phyloP scores from a whole-genome alignment of 805 yeast species.

The Zygoascus tannicola region DNA sequence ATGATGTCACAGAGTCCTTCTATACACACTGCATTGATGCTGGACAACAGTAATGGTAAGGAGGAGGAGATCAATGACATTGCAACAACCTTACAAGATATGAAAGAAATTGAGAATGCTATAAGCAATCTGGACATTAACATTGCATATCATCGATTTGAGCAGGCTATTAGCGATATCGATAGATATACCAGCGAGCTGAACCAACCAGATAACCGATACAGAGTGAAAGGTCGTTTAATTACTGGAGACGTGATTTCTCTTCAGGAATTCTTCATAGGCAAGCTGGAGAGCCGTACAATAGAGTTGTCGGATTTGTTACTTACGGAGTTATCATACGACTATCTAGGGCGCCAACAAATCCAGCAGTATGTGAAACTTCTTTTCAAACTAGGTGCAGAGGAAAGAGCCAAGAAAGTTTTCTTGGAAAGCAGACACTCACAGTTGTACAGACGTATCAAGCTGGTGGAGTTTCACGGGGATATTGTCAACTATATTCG shows the following conservation, averaged over 20 bases:
- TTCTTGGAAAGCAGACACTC: constrained; percentile 41
- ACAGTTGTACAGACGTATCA: constrained; percentile 39
- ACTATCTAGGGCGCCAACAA: constrained; percentile 23
- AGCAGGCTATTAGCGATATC: constrained; percentile 32
- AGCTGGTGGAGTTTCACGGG: constrained; percentile 46
- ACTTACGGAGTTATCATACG: constrained; percentile 28
- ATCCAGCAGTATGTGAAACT: constrained; percentile 24
- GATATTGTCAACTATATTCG: constrained; percentile 45
- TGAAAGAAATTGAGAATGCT: constrained; percentile 48
- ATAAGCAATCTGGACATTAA: constrained; percentile 63
- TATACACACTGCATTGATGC: neutral
- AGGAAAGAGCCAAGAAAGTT: constrained; percentile 40
- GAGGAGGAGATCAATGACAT: constrained; percentile 2
- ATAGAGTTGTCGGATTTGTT: constrained; percentile 26
- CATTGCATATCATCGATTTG: constrained; percentile 51
- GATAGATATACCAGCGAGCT: neutral
- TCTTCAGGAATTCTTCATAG: constrained; percentile 2
- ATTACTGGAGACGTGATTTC: neutral
- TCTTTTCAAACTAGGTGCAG: constrained; percentile 35
- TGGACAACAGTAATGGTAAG: neutral
- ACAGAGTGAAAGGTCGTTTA: neutral
- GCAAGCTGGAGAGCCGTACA: constrained; percentile 21
- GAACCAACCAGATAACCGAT: neutral
- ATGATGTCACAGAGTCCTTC: neutral
- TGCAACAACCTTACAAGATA: constrained; percentile 24